phyloP scores from a whole-genome alignment of 257 asterid species.

The Perilla frutescens region DNA sequence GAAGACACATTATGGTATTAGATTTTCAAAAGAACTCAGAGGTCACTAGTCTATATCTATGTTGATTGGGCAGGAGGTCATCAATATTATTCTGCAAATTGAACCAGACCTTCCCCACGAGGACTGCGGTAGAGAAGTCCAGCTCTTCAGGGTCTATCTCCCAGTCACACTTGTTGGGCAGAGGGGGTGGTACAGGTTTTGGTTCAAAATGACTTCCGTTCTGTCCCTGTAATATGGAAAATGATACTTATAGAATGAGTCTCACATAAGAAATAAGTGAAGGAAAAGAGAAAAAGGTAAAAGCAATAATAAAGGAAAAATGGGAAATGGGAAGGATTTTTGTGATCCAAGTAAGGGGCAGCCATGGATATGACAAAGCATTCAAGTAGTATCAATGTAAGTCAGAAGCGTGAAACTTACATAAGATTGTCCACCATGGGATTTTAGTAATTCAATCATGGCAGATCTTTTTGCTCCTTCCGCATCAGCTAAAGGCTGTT shows the following conservation, averaged over 20 bases:
- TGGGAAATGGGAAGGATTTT: background rate
- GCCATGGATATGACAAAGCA: background rate
- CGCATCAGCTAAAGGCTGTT: conserved; percentile 99
- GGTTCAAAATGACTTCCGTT: conserved; percentile 99
- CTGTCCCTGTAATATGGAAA: conserved; percentile 76
- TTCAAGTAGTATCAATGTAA: conserved; percentile 10
- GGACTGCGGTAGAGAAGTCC: conserved; percentile 77
- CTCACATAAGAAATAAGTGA: background rate
- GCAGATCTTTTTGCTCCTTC: conserved; percentile 80
- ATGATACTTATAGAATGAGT: conserved; percentile 5
- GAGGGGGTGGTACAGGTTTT: conserved; percentile 90
- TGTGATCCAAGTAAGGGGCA: background rate
- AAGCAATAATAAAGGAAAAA: conserved; percentile 2
- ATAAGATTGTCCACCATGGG: conserved; percentile 86
- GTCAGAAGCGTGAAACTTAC: conserved; percentile 59
- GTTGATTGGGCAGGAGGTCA: conserved; percentile 9
- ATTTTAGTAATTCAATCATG: conserved; percentile 80
- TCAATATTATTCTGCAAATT: conserved; percentile 23
- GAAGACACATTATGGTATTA: conserved; percentile 21
- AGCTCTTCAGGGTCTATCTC: conserved; percentile 93
- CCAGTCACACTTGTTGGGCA: conserved; percentile 98
- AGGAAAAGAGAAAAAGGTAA: background rate
- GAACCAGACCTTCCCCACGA: conserved; percentile 84
- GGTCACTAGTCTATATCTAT: conserved; percentile 24
- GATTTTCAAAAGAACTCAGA: conserved; percentile 15